Evolutionary conservation across 371 early-diverging fungal genomes (phyloP), one percentile per base, ranked within the genome.

Genomic region (Circinella umbellata): DNA sequence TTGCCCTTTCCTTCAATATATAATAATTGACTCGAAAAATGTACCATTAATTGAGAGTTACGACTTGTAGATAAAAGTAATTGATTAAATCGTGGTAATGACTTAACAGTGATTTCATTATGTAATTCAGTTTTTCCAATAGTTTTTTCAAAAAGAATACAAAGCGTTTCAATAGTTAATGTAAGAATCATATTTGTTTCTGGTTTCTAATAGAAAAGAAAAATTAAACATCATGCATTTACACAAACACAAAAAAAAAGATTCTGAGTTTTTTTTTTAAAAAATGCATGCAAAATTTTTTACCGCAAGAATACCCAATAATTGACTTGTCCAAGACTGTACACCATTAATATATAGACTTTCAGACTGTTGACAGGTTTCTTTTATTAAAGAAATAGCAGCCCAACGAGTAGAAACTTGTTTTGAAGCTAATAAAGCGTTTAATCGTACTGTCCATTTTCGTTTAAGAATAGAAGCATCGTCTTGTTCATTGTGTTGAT

Each of bases 381-480:
- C 72, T 46, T 77, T 73, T 10, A 90, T 74, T 62, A 88, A 79
- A 27, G 72, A 75, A 10, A 88, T 80, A 5, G 81, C 88, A 18
- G 88, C 86, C 85, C 84, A 88, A 8, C 87, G 85, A 18, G 85
- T 85, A 17, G 83, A 69, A 3, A 75, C 68, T 39, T 79, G 76
- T 55, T 87, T 87, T 3, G 90, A 90, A 53, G 87, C 86, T 15
- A 89, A 71, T 49, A 90, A 69, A 0, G 88, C 75, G 73, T 86
- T 84, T 34, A 90, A 65, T 36, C 90, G 85, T 61, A 80, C 78
- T 10, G 77, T 73, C 90, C 90, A 90, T 73, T 89, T 78, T 64
- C 76, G 79, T 51, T 78, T 80, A 9, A 79, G 76, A 42, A 64
- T 69, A 20, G 69, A 20, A 27, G 74, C 76, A 11, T 73, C 71